phyloP scores from a whole-genome alignment of 2,329 filamentous ascomycete genomes.

The Trichoderma gracile region DNA sequence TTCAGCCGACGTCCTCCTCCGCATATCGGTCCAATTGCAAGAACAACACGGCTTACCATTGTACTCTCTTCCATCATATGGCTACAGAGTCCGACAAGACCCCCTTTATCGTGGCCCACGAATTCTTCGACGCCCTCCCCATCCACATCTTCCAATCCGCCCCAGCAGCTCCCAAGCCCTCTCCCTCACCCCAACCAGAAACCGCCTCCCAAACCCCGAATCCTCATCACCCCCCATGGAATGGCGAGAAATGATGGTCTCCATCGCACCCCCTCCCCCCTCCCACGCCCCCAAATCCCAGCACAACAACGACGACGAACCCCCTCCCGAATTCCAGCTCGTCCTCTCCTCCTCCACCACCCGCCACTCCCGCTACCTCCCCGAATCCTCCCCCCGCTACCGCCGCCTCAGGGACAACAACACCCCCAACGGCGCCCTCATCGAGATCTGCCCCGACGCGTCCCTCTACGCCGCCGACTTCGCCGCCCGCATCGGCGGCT shows the following conservation, averaged over 20 bases:
- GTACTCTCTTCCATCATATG: too few relatives aligned
- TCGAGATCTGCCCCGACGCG: slow-evolving; percentile 90
- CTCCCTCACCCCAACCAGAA: neutral
- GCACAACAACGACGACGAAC: slow-evolving; percentile 44
- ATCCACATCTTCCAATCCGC: slow-evolving; percentile 93
- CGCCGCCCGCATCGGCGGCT: slow-evolving; percentile 79
- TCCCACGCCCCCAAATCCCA: slow-evolving; percentile 55
- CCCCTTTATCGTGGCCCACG: slow-evolving; percentile 93
- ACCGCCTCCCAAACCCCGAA: neutral
- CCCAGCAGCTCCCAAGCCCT: slow-evolving; percentile 33
- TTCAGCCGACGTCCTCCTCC: neutral
- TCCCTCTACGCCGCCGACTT: slow-evolving; percentile 79
- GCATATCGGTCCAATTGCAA: too few relatives aligned
- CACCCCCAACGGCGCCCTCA: slow-evolving; percentile 57
- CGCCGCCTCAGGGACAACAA: slow-evolving; percentile 66
- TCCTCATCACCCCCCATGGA: slow-evolving; percentile 46
- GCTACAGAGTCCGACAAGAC: slow-evolving; percentile 64
- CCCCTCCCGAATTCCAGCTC: slow-evolving; percentile 81
- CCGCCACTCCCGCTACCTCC: slow-evolving; percentile 81
- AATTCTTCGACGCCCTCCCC: slow-evolving; percentile 97
- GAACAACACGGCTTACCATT: neutral
- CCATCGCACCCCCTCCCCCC: slow-evolving; percentile 59
- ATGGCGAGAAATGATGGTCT: slow-evolving; percentile 83
- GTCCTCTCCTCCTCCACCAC: slow-evolving; percentile 74
- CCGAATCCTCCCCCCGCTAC: slow-evolving; percentile 78